Evolutionary conservation across 495 filamentous ascomycete genomes (phyloP).

Genomic region (Parmelia sp.): DNA sequence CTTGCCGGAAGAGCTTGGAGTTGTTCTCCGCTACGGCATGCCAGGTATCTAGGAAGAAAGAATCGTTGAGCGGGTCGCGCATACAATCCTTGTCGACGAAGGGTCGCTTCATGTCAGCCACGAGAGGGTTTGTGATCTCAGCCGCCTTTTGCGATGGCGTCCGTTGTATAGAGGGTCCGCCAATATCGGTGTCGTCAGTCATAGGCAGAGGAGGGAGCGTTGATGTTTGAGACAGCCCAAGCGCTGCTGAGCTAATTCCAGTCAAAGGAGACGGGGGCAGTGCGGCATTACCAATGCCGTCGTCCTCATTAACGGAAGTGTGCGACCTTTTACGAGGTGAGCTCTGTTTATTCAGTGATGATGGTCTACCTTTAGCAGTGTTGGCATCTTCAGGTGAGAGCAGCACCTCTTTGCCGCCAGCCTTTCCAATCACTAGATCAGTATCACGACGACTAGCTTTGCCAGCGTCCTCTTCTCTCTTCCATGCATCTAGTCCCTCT

Average conservation of each 20-base stretch:
- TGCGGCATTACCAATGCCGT: conserved; percentile 37
- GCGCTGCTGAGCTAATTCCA: conserved; percentile 44
- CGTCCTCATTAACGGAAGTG: conserved; percentile 30
- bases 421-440: conserved; percentile 38
- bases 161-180: conserved; percentile 52
- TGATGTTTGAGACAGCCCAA: conserved; percentile 55
- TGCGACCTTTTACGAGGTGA: conserved; percentile 39
- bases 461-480: conserved; percentile 48
- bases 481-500: conserved; percentile 64
- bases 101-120: conserved; percentile 61
- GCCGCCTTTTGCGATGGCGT: conserved; percentile 38
- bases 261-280: conserved; percentile 46
- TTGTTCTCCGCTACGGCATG: conserved; percentile 86
- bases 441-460: conserved; percentile 60
- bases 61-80: conserved; percentile 73
- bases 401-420: conserved; percentile 58
- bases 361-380: conserved; percentile 32
- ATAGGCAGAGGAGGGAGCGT: conserved; percentile 60
- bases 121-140: conserved; percentile 49
- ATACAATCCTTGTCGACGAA: conserved; percentile 64
- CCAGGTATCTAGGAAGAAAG: conserved; percentile 86
- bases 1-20: conserved; percentile 82
- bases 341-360: conserved; percentile 55
- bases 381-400: conserved; percentile 31
- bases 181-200: conserved; percentile 74